Evolutionary conservation across 2,329 filamentous ascomycete species (phyloP).

Genomic region (Pseudofabraea citricarpa): DNA sequence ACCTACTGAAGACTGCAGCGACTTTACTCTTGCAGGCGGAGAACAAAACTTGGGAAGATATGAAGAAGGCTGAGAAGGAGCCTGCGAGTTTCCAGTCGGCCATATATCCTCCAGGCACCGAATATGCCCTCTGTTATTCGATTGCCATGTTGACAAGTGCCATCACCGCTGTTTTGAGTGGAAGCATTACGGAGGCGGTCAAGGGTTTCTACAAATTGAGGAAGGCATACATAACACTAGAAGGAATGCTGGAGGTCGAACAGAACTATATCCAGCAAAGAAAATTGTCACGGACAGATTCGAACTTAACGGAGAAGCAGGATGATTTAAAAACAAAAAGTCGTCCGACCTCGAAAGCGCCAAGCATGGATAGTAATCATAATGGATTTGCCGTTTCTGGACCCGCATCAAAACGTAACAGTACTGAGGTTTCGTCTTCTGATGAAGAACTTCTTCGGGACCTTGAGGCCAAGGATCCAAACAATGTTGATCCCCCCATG

Average conservation of each 20-base stretch:
- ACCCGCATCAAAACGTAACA: background rate
- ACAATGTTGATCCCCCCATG: slow-evolving; percentile 5
- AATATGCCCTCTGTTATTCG: slow-evolving; percentile 80
- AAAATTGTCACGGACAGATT: slow-evolving; percentile 8
- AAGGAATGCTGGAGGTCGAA: slow-evolving; percentile 74
- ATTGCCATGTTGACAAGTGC: slow-evolving; percentile 87
- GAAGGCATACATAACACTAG: slow-evolving; percentile 80
- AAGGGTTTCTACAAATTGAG: slow-evolving; percentile 90
- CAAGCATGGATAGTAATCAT: background rate
- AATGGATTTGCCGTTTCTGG: background rate
- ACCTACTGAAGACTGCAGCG: slow-evolving; percentile 80
- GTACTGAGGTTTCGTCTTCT: background rate
- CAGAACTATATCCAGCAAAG: slow-evolving; percentile 42
- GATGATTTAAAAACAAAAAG: background rate
- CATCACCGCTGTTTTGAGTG: slow-evolving; percentile 83
- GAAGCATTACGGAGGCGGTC: slow-evolving; percentile 86
- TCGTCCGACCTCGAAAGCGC: background rate
- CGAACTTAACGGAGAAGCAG: background rate
- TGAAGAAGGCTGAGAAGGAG: slow-evolving; percentile 68
- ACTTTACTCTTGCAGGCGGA: slow-evolving; percentile 71
- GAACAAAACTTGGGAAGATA: slow-evolving; percentile 68
- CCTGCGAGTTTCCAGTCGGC: slow-evolving; percentile 45
- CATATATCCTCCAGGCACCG: slow-evolving; percentile 77
- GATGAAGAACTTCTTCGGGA: background rate
- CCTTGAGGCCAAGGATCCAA: background rate